Percentiles rank a stretch among this genome's conserved stretches.
These are phyloP conservation scores for Zizania latifolia DNA, from an alignment of 176 grass and related monocot genomes.

Conservation along the genomic window DNA sequence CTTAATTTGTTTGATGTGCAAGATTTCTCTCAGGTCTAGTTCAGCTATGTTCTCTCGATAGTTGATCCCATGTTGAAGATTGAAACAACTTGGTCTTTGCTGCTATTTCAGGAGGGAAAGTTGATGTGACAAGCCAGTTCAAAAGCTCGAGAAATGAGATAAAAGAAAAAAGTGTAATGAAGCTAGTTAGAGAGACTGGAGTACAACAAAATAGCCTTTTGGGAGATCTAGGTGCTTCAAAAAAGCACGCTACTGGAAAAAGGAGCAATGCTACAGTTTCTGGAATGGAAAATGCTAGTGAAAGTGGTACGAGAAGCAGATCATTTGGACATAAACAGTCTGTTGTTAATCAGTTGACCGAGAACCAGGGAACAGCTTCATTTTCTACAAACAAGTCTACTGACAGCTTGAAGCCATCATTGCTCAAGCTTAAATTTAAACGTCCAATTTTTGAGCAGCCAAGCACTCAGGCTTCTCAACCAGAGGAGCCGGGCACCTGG, in stretches of 20 bases:
- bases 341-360: conserved; percentile 19
- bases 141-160: conserved; percentile 43
- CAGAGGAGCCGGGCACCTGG: conserved; percentile 45
- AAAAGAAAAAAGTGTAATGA: conserved; percentile 59
- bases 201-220: conserved; percentile 40
- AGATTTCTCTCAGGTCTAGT: background rate
- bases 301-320: conserved; percentile 35
- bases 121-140: conserved; percentile 43
- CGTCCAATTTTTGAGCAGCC: conserved; percentile 78
- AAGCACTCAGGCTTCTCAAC: conserved; percentile 49
- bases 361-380: conserved; percentile 32
- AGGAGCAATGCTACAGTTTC: conserved; percentile 41
- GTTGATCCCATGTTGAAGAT: conserved; percentile 3
- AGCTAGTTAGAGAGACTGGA: conserved; percentile 48
- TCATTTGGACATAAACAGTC: conserved; percentile 48
- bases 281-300: conserved; percentile 42
- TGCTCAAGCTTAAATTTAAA: conserved; percentile 98
- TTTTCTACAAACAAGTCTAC: conserved; percentile 42
- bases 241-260: conserved; percentile 49
- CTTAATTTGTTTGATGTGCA: background rate
- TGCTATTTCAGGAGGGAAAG: conserved; percentile 51
- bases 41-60: background rate
- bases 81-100: background rate
- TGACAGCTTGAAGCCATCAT: conserved; percentile 60
- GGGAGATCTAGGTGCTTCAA: conserved; percentile 45